phyloP scores from a whole-genome alignment of 768 basidiomycete species.

The Mycena chlorophos region DNA sequence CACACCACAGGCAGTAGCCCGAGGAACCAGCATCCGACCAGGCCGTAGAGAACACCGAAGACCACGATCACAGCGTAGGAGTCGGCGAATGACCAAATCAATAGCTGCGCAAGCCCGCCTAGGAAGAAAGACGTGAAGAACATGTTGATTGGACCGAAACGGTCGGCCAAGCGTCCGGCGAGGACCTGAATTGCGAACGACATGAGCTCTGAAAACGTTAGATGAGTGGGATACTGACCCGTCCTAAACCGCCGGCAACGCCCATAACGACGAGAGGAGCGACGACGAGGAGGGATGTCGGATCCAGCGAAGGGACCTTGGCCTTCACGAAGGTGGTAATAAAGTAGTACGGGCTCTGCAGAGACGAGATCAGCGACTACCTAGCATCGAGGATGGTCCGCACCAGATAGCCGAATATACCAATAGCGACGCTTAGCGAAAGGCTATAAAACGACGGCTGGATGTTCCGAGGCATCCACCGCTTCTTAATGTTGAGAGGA shows the following conservation, averaged over 20 bases:
- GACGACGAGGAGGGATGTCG: slow-evolving; percentile 23
- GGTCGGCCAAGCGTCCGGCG: slow-evolving; percentile 39
- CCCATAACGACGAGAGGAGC: slow-evolving; percentile 27
- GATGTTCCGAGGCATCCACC: slow-evolving; percentile 26
- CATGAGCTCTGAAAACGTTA: not conserved
- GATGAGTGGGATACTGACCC: slow-evolving; percentile 17
- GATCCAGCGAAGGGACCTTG: slow-evolving; percentile 19
- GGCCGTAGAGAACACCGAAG: slow-evolving; percentile 34
- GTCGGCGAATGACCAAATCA: slow-evolving; percentile 40
- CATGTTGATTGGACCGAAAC: slow-evolving; percentile 40
- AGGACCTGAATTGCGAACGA: slow-evolving; percentile 23
- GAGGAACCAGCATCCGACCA: slow-evolving; percentile 37
- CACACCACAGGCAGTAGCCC: slow-evolving; percentile 35
- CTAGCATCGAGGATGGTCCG: too few species aligned
- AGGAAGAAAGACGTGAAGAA: slow-evolving; percentile 36
- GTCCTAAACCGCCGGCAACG: slow-evolving; percentile 25
- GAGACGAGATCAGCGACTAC: not conserved
- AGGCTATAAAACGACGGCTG: slow-evolving; percentile 34
- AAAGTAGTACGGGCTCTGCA: slow-evolving; percentile 26
- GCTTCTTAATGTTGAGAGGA: slow-evolving; percentile 15
- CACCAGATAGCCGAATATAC: slow-evolving; percentile 27
- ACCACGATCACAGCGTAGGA: slow-evolving; percentile 32
- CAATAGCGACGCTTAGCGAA: slow-evolving; percentile 31
- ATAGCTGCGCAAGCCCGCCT: slow-evolving; percentile 36
- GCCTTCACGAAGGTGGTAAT: slow-evolving; percentile 24